Evolutionary conservation across 169 alveolate species (phyloP).

Genomic region (Cryptosporidium viatorum): DNA sequence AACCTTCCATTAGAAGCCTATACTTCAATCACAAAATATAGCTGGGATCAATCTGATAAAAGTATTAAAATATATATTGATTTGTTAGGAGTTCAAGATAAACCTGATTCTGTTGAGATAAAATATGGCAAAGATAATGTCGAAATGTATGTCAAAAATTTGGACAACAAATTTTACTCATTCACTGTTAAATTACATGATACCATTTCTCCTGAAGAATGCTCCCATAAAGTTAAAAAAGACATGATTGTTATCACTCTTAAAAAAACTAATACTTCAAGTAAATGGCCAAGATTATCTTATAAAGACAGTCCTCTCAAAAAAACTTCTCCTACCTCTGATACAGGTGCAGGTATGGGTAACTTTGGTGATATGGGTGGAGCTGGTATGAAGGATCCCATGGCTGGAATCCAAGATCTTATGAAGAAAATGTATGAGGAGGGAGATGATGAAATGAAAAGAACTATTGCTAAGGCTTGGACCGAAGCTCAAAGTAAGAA

Average conservation of each 20-base stretch:
- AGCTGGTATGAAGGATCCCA: conserved; percentile 80
- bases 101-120: conserved; percentile 30
- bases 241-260: conserved; percentile 57
- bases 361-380: conserved; percentile 66
- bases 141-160: conserved; percentile 33
- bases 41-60: conserved; percentile 78
- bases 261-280: background rate
- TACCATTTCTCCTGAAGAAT: conserved; percentile 2
- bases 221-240: conserved; percentile 37
- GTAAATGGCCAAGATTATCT: conserved; percentile 65
- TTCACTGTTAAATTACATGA: conserved; percentile 45
- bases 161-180: conserved; percentile 37
- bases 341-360: conserved; percentile 75
- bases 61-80: conserved; percentile 76
- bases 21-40: conserved; percentile 75
- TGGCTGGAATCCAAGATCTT: conserved; percentile 81
- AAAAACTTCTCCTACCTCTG: conserved; percentile 56
- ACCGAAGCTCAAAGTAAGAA: conserved; percentile 81
- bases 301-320: conserved; percentile 72
- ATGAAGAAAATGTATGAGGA: conserved; percentile 83
- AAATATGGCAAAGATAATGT: conserved; percentile 28
- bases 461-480: conserved; percentile 96
- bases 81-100: conserved; percentile 25
- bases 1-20: conserved; percentile 66
- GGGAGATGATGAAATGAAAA: conserved; percentile 93